phyloP scores from a whole-genome alignment of 176 grass and related monocot species.

The Areca catechu region DNA sequence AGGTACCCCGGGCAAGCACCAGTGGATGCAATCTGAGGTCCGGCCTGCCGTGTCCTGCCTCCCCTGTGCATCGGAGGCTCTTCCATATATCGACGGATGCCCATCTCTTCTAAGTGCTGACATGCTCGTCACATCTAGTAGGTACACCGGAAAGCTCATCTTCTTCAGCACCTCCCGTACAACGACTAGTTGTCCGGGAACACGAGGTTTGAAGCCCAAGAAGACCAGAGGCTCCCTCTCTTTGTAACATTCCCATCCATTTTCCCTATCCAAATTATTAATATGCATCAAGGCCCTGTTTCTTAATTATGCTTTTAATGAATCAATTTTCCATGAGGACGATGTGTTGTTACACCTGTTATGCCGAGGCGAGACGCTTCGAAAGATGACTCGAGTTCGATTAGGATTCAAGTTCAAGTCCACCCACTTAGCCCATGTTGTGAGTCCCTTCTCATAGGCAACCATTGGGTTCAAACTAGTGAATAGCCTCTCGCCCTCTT shows the following conservation, averaged over 20 bases:
- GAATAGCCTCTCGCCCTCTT: conserved; percentile 28
- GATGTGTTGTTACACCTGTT: conserved; percentile 15
- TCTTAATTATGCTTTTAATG: not conserved
- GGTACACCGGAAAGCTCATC: conserved; percentile 40
- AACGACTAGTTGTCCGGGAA: conserved; percentile 24
- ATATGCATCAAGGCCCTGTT: too few relatives aligned
- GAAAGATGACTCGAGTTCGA: conserved; percentile 28
- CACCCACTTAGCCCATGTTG: conserved; percentile 41
- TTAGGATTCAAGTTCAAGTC: conserved; percentile 31
- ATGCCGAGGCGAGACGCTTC: conserved; percentile 32
- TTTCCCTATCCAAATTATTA: conserved; percentile 8
- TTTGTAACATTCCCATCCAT: conserved; percentile 41
- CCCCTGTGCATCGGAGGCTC: not conserved
- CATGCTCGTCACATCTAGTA: conserved; percentile 37
- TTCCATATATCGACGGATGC: conserved; percentile 31
- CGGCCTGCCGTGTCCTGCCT: not conserved
- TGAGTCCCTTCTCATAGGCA: conserved; percentile 43
- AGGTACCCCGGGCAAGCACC: conserved; percentile 43
- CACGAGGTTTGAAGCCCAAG: not conserved
- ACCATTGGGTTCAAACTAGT: conserved; percentile 31
- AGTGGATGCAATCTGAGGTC: conserved; percentile 30
- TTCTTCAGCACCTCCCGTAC: conserved; percentile 31
- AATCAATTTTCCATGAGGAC: too few relatives aligned
- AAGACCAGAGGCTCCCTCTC: conserved; percentile 13
- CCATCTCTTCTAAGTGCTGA: conserved; percentile 29